These are phyloP conservation scores for Globisporangium cederbergense DNA, from an alignment of 352 stramenopile genomes.

Conservation along the genomic window DNA sequence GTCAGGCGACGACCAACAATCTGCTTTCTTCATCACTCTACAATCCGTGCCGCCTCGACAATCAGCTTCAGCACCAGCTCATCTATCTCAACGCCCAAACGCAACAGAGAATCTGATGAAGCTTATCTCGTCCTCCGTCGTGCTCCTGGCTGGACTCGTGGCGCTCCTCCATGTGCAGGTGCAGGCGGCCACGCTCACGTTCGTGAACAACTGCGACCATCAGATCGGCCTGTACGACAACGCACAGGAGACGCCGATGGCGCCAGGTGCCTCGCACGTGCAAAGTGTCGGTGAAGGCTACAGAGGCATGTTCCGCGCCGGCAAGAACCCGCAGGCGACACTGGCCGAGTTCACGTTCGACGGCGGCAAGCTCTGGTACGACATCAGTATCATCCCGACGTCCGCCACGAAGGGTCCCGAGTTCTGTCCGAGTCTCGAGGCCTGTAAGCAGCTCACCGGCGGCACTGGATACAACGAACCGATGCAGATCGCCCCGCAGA, in stretches of 20 bases:
- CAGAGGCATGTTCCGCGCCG: conserved; percentile 23
- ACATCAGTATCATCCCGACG: conserved; percentile 53
- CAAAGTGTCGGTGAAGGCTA: conserved; percentile 6
- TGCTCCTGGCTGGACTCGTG: neutral
- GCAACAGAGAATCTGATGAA: neutral
- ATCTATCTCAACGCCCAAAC: neutral
- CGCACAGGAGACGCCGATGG: neutral
- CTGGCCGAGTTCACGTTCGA: conserved; percentile 41
- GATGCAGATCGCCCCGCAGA: conserved; percentile 41
- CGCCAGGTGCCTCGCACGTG: conserved; percentile 2
- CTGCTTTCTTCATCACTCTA: neutral
- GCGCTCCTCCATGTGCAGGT: neutral
- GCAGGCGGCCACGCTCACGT: conserved; percentile 14
- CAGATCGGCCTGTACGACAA: conserved; percentile 24
- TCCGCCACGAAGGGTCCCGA: conserved; percentile 23
- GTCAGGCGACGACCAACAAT: neutral
- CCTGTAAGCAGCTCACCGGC: conserved; percentile 37
- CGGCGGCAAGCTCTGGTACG: conserved; percentile 37
- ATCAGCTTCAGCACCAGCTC: neutral
- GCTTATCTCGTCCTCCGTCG: neutral
- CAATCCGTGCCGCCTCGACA: neutral
- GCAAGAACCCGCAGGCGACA: conserved; percentile 19
- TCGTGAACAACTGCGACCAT: conserved; percentile 20
- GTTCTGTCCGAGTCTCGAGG: conserved; percentile 32
- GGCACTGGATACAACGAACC: conserved; percentile 44